Conservation (phyloP, 106 monocot genomes). For the Allium sativum region DNA sequence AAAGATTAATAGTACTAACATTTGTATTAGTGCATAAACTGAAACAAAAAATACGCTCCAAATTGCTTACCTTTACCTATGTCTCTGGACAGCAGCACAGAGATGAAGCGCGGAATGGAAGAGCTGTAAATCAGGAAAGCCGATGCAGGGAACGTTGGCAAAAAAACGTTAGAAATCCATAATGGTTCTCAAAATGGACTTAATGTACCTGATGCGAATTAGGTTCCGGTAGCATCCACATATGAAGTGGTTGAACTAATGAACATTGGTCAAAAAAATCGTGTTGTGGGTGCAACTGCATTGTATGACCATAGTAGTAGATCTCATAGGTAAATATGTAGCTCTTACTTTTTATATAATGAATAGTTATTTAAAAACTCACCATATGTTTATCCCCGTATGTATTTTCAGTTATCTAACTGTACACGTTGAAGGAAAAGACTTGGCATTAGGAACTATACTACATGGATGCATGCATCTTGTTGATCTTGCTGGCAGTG, state of each 20-base stretch:
- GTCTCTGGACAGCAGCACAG: no score
- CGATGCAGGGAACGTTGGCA: no score
- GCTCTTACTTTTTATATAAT: no score
- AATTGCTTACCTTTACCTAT: no score
- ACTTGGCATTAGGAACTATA: conserved; percentile 56
- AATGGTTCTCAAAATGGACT: conserved; percentile 84
- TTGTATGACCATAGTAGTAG: conserved; percentile 98
- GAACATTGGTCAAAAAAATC: conserved; percentile 79
- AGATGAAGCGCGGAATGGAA: no score
- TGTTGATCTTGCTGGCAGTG: conserved; percentile 98
- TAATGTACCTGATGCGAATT: conserved; percentile 84
- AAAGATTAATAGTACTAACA: no score
- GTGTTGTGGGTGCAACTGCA: conserved; percentile 82
- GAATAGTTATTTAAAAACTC: no score
- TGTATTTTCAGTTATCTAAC: conserved; percentile 63
- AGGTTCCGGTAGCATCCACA: conserved; percentile 70
- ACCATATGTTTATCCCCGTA: no score
- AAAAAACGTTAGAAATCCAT: conserved; percentile 92
- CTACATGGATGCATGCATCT: conserved; percentile 89
- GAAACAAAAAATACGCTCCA: no score
- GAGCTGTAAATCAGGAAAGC: no score
- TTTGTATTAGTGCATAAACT: no score
- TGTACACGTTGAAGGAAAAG: no score
- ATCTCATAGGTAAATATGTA: conserved; percentile 66
- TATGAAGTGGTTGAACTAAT: conserved; percentile 85